phyloP scores from a whole-genome alignment of 805 yeast species.

The Suhomyces sp. region DNA sequence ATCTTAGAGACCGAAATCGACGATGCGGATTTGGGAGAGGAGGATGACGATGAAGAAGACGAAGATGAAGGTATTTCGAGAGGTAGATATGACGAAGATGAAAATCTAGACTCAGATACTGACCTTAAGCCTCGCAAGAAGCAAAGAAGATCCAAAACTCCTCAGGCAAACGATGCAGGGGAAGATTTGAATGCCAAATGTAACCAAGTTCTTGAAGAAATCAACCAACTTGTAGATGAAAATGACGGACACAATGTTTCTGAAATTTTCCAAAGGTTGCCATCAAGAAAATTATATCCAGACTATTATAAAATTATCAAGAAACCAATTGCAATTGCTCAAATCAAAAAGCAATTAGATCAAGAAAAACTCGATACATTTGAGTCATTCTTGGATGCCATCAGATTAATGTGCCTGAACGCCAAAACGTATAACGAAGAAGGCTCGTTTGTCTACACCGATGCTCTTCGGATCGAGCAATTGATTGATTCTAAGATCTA shows the following conservation, averaged over 20 bases:
- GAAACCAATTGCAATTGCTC: slow-evolving; percentile 58
- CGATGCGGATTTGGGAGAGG: slow-evolving; percentile 24
- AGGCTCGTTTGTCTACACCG: slow-evolving; percentile 59
- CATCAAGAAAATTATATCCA: slow-evolving; percentile 72
- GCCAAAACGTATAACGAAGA: slow-evolving; percentile 72
- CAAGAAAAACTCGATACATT: slow-evolving; percentile 33
- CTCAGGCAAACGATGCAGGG: slow-evolving; percentile 6
- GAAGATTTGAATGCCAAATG: slow-evolving; percentile 21
- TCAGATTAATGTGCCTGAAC: slow-evolving; percentile 64
- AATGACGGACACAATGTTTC: slow-evolving; percentile 36
- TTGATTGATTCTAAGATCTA: slow-evolving; percentile 20
- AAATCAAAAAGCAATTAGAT: slow-evolving; percentile 49
- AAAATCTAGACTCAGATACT: slow-evolving; percentile 18
- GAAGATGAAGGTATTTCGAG: slow-evolving; percentile 8
- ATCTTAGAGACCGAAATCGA: slow-evolving; percentile 15
- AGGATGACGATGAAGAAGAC: slow-evolving; percentile 23
- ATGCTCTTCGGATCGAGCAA: slow-evolving; percentile 49
- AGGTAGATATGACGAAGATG: slow-evolving; percentile 17
- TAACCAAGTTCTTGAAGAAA: slow-evolving; percentile 41
- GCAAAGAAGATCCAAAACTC: slow-evolving; percentile 10
- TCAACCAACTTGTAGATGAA: slow-evolving; percentile 42
- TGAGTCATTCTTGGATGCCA: slow-evolving; percentile 55
- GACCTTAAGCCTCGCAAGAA: slow-evolving; percentile 10
- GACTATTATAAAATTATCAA: slow-evolving; percentile 73
- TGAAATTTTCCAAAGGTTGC: slow-evolving; percentile 59